Percentiles rank a stretch among this genome's conserved stretches.
phyloP scores from a whole-genome alignment of 1,139 yeast species.

The Barnettozyma hawaiiensis region DNA sequence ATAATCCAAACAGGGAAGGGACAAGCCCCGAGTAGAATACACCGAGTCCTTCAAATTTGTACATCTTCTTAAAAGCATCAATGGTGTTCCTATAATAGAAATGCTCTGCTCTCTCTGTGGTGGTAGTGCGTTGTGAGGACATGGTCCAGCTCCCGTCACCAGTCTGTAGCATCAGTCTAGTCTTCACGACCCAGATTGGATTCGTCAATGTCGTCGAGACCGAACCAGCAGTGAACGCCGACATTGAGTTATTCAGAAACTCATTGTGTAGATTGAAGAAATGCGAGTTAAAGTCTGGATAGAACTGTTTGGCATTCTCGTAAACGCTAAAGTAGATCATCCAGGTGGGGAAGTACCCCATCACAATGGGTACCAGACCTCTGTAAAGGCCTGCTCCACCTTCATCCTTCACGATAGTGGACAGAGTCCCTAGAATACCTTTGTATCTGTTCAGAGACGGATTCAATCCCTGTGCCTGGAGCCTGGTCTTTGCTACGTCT shows the following conservation, averaged over 20 bases:
- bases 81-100: slow-evolving; percentile 66
- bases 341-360: slow-evolving; percentile 98
- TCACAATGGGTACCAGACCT: slow-evolving; percentile 83
- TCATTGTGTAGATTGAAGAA: slow-evolving; percentile 38
- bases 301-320: slow-evolving; percentile 62
- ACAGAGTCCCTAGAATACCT: slow-evolving; percentile 58
- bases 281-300: slow-evolving; percentile 32
- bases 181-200: slow-evolving; percentile 97
- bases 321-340: slow-evolving; percentile 89
- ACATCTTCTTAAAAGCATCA: slow-evolving; percentile 81
- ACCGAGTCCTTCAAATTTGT: slow-evolving; percentile 65
- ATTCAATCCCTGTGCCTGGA: slow-evolving; percentile 80
- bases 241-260: slow-evolving; percentile 57
- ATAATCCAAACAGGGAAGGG: slow-evolving; percentile 84
- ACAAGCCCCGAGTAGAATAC: slow-evolving; percentile 90
- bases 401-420: slow-evolving; percentile 64
- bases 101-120: slow-evolving; percentile 19
- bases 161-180: slow-evolving; percentile 86
- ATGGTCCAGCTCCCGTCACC: slow-evolving; percentile 38
- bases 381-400: slow-evolving; percentile 81
- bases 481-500: slow-evolving; percentile 88
- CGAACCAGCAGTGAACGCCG: slow-evolving; percentile 89
- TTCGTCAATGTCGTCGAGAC: slow-evolving; percentile 83
- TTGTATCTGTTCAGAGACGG: slow-evolving; percentile 34
- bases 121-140: slow-evolving; percentile 10